These are phyloP conservation scores for Sarcodon aspratus DNA, from an alignment of 768 basidiomycete genomes.

Conservation along the genomic window DNA sequence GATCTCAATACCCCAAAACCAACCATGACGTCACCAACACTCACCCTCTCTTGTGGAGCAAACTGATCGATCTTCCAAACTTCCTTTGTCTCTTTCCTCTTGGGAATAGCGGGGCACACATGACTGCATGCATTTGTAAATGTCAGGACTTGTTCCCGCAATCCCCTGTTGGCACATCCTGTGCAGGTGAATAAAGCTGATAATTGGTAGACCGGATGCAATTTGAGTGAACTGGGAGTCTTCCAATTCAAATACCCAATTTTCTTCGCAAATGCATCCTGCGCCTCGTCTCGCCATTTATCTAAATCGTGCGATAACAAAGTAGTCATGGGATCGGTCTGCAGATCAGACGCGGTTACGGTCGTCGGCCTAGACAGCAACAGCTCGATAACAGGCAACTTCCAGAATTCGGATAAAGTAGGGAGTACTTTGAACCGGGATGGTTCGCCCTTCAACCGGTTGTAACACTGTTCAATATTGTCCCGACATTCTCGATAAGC, in stretches of 20 bases:
- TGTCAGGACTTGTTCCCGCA: conserved; percentile 33
- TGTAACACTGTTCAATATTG: conserved; percentile 31
- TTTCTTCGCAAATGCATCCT: conserved; percentile 27
- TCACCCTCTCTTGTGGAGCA: conserved; percentile 46
- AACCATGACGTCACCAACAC: neutral
- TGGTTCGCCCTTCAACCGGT: conserved; percentile 28
- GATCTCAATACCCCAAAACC: neutral
- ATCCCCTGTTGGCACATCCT: conserved; percentile 28
- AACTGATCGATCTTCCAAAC: conserved; percentile 43
- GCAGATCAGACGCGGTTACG: neutral
- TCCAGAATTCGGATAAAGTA: conserved; percentile 33
- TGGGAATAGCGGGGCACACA: conserved; percentile 26
- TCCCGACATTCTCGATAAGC: conserved; percentile 15
- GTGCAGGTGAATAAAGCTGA: conserved; percentile 51
- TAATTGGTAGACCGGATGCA: conserved; percentile 48
- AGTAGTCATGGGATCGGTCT: conserved; percentile 19
- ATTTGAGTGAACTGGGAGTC: conserved; percentile 27
- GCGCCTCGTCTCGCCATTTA: conserved; percentile 36
- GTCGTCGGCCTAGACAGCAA: conserved; percentile 16
- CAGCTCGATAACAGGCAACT: conserved; percentile 31
- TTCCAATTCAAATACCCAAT: conserved; percentile 46
- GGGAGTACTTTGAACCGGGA: conserved; percentile 24
- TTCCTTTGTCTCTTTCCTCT: conserved; percentile 16
- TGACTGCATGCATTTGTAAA: conserved; percentile 51
- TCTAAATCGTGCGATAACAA: conserved; percentile 32